Percentiles rank a stretch among this genome's conserved stretches.
Evolutionary conservation across 2,329 filamentous ascomycete genomes (phyloP).

Genomic region (Aureobasidium leucospermi): DNA sequence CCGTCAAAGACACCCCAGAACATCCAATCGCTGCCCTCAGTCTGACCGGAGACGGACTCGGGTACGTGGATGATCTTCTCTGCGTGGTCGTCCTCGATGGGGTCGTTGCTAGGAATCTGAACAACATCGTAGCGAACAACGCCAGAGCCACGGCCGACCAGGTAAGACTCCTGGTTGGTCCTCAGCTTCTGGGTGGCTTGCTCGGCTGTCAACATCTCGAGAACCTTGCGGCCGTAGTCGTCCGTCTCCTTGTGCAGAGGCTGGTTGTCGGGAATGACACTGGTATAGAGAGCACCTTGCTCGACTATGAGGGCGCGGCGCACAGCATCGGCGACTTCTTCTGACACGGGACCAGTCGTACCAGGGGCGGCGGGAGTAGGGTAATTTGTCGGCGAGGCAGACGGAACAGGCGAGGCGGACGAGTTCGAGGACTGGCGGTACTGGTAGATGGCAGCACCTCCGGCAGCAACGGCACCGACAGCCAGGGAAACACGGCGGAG

Average conservation of each 20-base stretch:
- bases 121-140: conserved; percentile 93
- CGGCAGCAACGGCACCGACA: conserved; percentile 59
- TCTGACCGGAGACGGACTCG: conserved; percentile 47
- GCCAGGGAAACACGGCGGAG: conserved; percentile 59
- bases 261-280: conserved; percentile 74
- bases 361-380: conserved; percentile 19
- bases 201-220: conserved; percentile 95
- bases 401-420: conserved; percentile 35
- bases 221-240: conserved; percentile 72
- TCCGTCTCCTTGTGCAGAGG: conserved; percentile 84
- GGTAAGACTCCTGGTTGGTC: conserved; percentile 83
- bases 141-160: conserved; percentile 80
- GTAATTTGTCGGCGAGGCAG: conserved; percentile 11
- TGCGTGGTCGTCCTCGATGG: conserved; percentile 96
- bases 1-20: conserved; percentile 99
- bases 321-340: conserved; percentile 46
- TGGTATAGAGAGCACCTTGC: conserved; percentile 82
- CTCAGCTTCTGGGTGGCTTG: conserved; percentile 87
- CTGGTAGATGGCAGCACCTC: conserved; percentile 69
- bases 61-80: conserved; percentile 96
- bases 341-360: conserved; percentile 22
- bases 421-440: conserved; percentile 40
- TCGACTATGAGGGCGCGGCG: conserved; percentile 74
- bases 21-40: conserved; percentile 83
- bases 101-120: conserved; percentile 91